phyloP scores from a whole-genome alignment of 2,329 filamentous ascomycete genomes.

The Phyllosticta ampelicida region DNA sequence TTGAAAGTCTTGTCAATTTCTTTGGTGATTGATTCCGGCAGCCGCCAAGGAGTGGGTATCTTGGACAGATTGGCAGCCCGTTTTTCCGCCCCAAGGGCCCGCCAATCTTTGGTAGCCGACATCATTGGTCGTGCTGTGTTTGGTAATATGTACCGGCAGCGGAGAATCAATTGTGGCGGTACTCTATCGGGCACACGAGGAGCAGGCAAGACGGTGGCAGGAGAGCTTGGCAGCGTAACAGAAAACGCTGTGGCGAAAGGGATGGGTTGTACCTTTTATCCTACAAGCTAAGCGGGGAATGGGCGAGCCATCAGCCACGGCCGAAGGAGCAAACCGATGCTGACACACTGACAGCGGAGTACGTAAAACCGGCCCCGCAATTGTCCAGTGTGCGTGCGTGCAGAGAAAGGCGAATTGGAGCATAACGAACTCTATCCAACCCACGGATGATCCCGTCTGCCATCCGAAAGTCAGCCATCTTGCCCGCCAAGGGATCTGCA shows the following conservation, averaged over 20 bases:
- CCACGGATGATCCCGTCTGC: background rate
- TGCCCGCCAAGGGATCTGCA: background rate
- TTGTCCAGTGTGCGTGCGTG: background rate
- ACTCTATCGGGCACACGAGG: background rate
- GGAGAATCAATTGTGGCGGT: no score
- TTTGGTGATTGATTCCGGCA: background rate
- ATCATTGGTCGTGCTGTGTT: constrained; percentile 6
- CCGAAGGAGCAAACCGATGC: background rate
- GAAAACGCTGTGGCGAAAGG: background rate
- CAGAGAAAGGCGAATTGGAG: background rate
- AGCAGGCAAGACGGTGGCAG: no score
- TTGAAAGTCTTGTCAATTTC: background rate
- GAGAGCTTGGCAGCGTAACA: background rate
- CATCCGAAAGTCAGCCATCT: background rate
- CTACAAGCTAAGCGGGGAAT: background rate
- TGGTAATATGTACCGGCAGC: background rate
- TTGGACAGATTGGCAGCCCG: constrained; percentile 17
- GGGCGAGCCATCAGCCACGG: background rate
- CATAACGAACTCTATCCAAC: background rate
- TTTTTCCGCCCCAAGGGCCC: constrained; percentile 21
- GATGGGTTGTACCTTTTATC: background rate
- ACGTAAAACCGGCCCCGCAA: background rate
- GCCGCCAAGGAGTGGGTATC: constrained; percentile 14
- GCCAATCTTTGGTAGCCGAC: constrained; percentile 16
- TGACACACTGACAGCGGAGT: background rate